Evolutionary conservation across 2,329 filamentous ascomycete species (phyloP).

Genomic region (Colletotrichum nymphaeae): DNA sequence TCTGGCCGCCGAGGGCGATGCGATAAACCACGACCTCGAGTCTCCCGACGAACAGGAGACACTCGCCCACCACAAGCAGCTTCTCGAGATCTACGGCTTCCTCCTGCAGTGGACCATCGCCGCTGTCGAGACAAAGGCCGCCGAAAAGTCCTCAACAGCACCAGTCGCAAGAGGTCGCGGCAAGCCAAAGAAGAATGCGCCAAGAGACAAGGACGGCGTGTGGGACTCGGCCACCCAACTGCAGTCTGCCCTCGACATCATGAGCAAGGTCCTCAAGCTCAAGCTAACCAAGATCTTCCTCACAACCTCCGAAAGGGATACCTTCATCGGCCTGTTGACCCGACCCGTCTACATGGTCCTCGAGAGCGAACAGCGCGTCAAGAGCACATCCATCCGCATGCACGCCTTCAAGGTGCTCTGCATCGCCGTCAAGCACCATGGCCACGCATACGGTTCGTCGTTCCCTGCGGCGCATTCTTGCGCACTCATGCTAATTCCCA

Average conservation of each 20-base stretch:
- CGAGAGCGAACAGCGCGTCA: slow-evolving; percentile 93
- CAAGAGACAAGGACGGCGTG: slow-evolving; percentile 74
- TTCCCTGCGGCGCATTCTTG: slow-evolving; percentile 22
- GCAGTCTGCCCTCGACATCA: slow-evolving; percentile 88
- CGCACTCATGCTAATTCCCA: slow-evolving; percentile 41
- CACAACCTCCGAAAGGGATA: slow-evolving; percentile 95
- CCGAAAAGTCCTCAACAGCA: slow-evolving; percentile 84
- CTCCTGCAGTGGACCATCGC: slow-evolving; percentile 95
- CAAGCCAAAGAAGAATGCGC: slow-evolving; percentile 80
- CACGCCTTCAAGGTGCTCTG: slow-evolving; percentile 97
- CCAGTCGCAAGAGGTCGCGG: slow-evolving; percentile 79
- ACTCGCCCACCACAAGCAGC: slow-evolving; percentile 86
- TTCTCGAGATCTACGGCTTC: slow-evolving; percentile 95
- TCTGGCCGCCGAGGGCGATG: slow-evolving; percentile 85
- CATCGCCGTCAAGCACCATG: slow-evolving; percentile 96
- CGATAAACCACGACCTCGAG: slow-evolving; percentile 87
- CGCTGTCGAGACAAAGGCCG: slow-evolving; percentile 92
- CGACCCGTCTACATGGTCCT: slow-evolving; percentile 93
- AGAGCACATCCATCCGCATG: slow-evolving; percentile 90
- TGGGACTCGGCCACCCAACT: slow-evolving; percentile 94
- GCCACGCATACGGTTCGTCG: slow-evolving; percentile 87
- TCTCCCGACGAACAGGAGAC: slow-evolving; percentile 88
- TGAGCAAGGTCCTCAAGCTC: slow-evolving; percentile 95
- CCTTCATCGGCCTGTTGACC: slow-evolving; percentile 91
- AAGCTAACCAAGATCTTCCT: slow-evolving; percentile 94